Conservation (phyloP, 2,329 filamentous ascomycete species). For the Aspergillus piperis region DNA sequence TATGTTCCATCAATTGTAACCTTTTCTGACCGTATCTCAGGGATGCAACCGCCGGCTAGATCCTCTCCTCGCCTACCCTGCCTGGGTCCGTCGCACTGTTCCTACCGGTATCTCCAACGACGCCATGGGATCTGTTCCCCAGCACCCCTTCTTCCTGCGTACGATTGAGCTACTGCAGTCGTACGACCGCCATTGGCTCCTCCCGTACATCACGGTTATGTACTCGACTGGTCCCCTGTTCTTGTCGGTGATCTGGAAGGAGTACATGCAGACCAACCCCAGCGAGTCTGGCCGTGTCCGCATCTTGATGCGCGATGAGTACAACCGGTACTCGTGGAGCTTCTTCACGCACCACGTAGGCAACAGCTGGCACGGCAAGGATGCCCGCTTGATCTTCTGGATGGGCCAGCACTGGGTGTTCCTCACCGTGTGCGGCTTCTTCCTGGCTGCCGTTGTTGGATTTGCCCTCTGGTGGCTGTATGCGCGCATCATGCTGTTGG, state of each 20-base stretch:
- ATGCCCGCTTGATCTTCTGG: constrained; percentile 67
- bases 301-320: constrained; percentile 70
- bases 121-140: constrained; percentile 71
- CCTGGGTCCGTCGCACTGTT: constrained; percentile 69
- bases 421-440: constrained; percentile 55
- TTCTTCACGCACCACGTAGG: constrained; percentile 70
- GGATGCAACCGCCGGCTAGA: constrained; percentile 70
- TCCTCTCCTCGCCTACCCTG: constrained; percentile 67
- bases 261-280: constrained; percentile 60
- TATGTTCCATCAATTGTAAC: neutral
- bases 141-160: constrained; percentile 72
- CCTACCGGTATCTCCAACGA: constrained; percentile 82
- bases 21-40: constrained; percentile 38
- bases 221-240: constrained; percentile 75
- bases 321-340: constrained; percentile 67
- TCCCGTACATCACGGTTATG: constrained; percentile 79
- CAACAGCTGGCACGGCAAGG: constrained; percentile 66
- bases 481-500: constrained; percentile 47
- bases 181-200: constrained; percentile 68
- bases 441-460: constrained; percentile 51
- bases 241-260: constrained; percentile 72
- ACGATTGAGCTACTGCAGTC: constrained; percentile 68
- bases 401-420: constrained; percentile 60
- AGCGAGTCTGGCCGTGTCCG: constrained; percentile 58
- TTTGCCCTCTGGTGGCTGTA: constrained; percentile 55